Evolutionary conservation across 441 rosid genomes (phyloP), one percentile per base, ranked within the genome.

Genomic region (Gossypium trilobum): DNA sequence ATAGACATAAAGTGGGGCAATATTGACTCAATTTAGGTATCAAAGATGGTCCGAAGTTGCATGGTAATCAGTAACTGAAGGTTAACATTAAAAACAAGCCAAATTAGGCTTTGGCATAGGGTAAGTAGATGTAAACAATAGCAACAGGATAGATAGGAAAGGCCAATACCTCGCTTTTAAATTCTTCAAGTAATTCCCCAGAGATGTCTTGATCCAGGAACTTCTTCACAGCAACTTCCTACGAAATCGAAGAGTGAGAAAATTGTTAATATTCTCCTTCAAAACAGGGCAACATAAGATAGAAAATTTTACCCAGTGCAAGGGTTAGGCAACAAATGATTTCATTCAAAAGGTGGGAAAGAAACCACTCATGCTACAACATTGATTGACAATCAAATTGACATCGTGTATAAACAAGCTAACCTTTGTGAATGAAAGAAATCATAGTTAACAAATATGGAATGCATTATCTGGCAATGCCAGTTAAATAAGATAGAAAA

Each of bases 141-240:
- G 68, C 13, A 62, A 66, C 19, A 68, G 51, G 23, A 4, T 29
- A 50, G 61, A 61, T 5, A 72, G 55, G 75, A 81, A 27, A 36
- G 20, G 36, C 60, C 64, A 57, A 14, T 77, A 89, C 93, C 91
- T 89, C 93, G 77, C 91, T 89, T 80, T 71, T 85, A 80, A 86
- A 89, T 77, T 89, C 91, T 83, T 82, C 90, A 67, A 89, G 83
- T 67, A 85, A 80, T 70, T 89, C 90, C 68, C 90, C 94, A 69
- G 81, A 80, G 68, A 89, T 60, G 71, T 78, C 90, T 82, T 89
- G 94, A 76, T 87, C 91, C 68, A 89, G 82, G 78, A 89, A 89
- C 85, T 76, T 87, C 82, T 89, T 89, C 71, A 85, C 94, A 19
- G 94, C 94, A 80, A 89, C 91, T 80, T 86, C 90, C 94, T 89